These are phyloP conservation scores for Thalia dealbata DNA, from an alignment of 176 grass and related monocot genomes.

Conservation along the genomic window DNA sequence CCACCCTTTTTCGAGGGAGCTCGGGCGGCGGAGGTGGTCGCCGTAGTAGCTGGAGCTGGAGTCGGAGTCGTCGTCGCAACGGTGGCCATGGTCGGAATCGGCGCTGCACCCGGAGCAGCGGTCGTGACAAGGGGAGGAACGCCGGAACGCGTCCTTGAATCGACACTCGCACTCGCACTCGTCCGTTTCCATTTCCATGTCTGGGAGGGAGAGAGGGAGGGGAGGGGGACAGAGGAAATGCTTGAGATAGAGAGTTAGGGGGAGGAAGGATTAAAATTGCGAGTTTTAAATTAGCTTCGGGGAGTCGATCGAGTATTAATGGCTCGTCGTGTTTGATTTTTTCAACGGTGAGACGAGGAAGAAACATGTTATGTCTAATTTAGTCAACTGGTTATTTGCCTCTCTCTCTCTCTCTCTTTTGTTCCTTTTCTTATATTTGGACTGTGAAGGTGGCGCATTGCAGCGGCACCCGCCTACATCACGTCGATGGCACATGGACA, in stretches of 20 bases:
- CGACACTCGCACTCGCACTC: neutral
- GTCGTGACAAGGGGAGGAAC: neutral
- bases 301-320: too few species aligned
- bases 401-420: too few species aligned
- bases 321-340: neutral
- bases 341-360: neutral
- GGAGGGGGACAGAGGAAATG: neutral
- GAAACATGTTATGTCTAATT: neutral
- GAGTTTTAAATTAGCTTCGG: too few species aligned
- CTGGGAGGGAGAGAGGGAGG: neutral
- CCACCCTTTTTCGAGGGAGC: slow-evolving; percentile 14
- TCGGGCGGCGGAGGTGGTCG: neutral
- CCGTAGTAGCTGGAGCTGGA: neutral
- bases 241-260: too few species aligned
- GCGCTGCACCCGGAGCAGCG: neutral
- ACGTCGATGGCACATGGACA: too few species aligned
- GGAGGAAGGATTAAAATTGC: too few species aligned
- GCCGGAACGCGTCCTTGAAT: neutral
- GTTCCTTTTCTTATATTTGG: too few species aligned
- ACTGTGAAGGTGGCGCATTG: too few species aligned
- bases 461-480: too few species aligned
- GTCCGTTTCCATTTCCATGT: neutral
- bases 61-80: neutral
- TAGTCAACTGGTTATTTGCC: too few species aligned
- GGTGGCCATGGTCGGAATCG: neutral